Conservation (phyloP, 2,329 filamentous ascomycete species). For the Penicillium crustosum region DNA sequence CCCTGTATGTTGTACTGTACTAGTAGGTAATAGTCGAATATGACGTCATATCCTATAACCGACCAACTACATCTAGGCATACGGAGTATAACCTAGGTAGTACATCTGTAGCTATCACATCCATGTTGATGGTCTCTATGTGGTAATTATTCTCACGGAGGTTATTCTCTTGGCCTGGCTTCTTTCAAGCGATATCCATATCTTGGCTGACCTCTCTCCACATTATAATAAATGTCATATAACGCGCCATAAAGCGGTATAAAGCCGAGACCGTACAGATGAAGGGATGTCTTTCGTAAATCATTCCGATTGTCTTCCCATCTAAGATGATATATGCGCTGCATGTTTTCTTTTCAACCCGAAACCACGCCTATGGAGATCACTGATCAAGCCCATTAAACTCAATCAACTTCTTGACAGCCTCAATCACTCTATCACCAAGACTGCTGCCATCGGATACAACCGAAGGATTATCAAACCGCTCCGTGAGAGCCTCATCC, state of each 20-base stretch:
- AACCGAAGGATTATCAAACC: constrained; percentile 71
- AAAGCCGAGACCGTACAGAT: background rate
- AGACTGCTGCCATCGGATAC: constrained; percentile 47
- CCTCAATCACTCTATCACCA: constrained; percentile 60
- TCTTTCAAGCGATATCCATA: background rate
- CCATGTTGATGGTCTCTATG: background rate
- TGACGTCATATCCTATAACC: background rate
- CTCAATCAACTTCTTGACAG: constrained; percentile 80
- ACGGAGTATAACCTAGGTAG: no score
- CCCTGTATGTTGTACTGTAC: constrained; percentile 1
- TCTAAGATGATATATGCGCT: background rate
- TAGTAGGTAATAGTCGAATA: background rate
- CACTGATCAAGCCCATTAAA: constrained; percentile 76
- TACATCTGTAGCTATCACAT: no score
- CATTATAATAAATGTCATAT: background rate
- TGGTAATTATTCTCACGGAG: background rate
- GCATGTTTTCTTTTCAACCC: background rate
- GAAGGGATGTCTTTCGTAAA: background rate
- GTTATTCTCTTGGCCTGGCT: background rate
- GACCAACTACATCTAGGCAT: no score
- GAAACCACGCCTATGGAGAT: background rate
- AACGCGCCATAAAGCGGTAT: no score
- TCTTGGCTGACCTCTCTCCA: background rate
- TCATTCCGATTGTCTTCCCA: background rate
- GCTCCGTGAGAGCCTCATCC: constrained; percentile 76